Percentiles rank a stretch among this genome's conserved stretches.
Evolutionary conservation across 1,284 basidiomycete species (phyloP).

Genomic region (Heterobasidion irregulare): DNA sequence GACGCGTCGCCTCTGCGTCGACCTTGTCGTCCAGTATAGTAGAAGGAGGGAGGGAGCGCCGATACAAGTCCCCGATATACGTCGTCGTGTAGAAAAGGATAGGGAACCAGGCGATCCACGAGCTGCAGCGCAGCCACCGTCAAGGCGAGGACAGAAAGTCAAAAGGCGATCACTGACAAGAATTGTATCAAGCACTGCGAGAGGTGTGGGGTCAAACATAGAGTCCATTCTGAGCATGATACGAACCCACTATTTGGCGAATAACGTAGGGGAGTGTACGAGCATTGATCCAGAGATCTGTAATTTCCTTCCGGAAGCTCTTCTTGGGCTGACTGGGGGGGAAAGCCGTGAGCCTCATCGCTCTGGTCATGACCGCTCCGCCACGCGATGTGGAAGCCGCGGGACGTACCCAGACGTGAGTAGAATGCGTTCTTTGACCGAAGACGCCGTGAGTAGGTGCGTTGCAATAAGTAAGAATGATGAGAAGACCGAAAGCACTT

Average conservation of each 20-base stretch:
- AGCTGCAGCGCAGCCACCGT: slow-evolving; percentile 29
- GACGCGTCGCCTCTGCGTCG: slow-evolving; percentile 66
- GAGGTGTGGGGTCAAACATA: background rate
- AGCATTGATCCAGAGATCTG: slow-evolving; percentile 63
- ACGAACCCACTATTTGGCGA: slow-evolving; percentile 65
- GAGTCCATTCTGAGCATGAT: background rate
- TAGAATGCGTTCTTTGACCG: slow-evolving; percentile 76
- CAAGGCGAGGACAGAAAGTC: slow-evolving; percentile 1
- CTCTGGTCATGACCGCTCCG: background rate
- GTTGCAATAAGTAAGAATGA: slow-evolving; percentile 42
- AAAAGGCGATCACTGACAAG: slow-evolving; percentile 50
- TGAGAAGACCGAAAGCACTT: slow-evolving; percentile 62
- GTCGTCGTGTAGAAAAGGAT: slow-evolving; percentile 82
- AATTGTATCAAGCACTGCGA: slow-evolving; percentile 73
- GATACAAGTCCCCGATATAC: slow-evolving; percentile 85
- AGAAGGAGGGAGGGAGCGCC: slow-evolving; percentile 32
- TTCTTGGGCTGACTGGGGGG: slow-evolving; percentile 24
- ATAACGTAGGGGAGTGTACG: slow-evolving; percentile 68
- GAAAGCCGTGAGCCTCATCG: background rate
- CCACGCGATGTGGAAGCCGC: background rate
- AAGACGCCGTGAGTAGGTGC: slow-evolving; percentile 51
- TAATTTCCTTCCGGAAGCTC: slow-evolving; percentile 42
- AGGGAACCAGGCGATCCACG: slow-evolving; percentile 86
- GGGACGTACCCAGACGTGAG: slow-evolving; percentile 34
- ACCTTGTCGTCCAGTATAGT: slow-evolving; percentile 31